Evolutionary conservation across 1,139 yeast genomes (phyloP).

Genomic region (Candida neerlandica): DNA sequence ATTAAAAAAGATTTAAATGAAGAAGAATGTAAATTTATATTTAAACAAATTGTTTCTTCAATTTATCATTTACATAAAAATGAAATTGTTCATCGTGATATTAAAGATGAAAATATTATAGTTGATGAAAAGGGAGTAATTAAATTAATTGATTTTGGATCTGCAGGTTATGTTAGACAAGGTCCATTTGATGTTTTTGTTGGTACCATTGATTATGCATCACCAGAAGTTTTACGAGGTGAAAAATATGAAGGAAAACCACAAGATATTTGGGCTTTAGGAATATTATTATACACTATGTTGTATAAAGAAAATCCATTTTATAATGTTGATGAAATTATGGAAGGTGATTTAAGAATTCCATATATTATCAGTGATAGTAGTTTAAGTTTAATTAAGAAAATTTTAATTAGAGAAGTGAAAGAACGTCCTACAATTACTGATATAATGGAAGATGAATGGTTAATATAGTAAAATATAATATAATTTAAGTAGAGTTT

Average conservation of each 20-base stretch:
- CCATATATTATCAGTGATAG: conserved; percentile 64
- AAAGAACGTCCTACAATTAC: conserved; percentile 70
- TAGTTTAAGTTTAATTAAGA: conserved; percentile 60
- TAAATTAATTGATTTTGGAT: conserved; percentile 91
- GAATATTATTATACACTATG: conserved; percentile 83
- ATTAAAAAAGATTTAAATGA: conserved; percentile 79
- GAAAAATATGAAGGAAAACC: conserved; percentile 88
- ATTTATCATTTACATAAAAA: conserved; percentile 77
- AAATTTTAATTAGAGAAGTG: conserved; percentile 67
- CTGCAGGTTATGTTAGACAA: conserved; percentile 85
- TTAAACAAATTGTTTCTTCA: conserved; percentile 78
- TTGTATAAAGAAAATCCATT: conserved; percentile 95
- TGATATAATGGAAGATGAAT: conserved; percentile 65
- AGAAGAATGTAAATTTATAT: conserved; percentile 71
- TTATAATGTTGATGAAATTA: conserved; percentile 89
- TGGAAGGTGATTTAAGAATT: conserved; percentile 81
- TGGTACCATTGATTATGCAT: conserved; percentile 95
- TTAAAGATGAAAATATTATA: conserved; percentile 92
- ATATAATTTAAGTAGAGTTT: background rate
- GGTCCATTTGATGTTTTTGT: conserved; percentile 98
- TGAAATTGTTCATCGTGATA: conserved; percentile 92
- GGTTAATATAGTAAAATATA: conserved; percentile 51
- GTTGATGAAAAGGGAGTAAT: conserved; percentile 77
- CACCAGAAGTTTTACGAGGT: conserved; percentile 92
- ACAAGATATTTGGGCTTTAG: conserved; percentile 97